phyloP scores from a whole-genome alignment of 805 yeast species.

The Ogataea nakhonphanomensis region DNA sequence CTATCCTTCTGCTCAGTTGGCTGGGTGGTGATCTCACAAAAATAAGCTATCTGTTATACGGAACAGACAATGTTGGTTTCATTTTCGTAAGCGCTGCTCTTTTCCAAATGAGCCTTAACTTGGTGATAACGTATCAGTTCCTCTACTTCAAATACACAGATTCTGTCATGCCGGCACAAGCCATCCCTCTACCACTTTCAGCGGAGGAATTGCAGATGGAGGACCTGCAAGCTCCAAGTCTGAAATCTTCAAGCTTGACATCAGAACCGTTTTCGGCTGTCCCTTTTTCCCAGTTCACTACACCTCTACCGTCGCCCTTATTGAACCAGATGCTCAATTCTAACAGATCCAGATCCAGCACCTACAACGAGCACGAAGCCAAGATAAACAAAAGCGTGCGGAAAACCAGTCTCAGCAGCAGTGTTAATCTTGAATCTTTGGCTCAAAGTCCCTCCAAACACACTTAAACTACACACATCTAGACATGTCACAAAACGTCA shows the following conservation, averaged over 20 bases:
- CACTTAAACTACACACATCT: slow-evolving; percentile 1
- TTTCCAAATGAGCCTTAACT: slow-evolving; percentile 74
- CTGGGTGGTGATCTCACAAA: slow-evolving; percentile 83
- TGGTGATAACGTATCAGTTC: slow-evolving; percentile 70
- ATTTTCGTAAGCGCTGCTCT: slow-evolving; percentile 68
- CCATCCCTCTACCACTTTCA: slow-evolving; percentile 1
- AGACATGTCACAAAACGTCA: background rate
- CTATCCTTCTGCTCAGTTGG: slow-evolving; percentile 77
- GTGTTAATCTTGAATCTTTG: slow-evolving; percentile 7
- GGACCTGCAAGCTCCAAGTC: slow-evolving; percentile 1
- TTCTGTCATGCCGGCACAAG: slow-evolving; percentile 1
- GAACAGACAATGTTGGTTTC: slow-evolving; percentile 64
- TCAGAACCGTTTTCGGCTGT: slow-evolving; percentile 10
- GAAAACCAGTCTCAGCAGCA: slow-evolving; percentile 10
- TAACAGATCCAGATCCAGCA: slow-evolving; percentile 23
- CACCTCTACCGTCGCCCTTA: slow-evolving; percentile 14
- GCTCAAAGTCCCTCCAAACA: slow-evolving; percentile 1
- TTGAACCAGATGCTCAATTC: slow-evolving; percentile 12
- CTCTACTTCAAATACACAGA: slow-evolving; percentile 50
- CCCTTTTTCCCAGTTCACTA: slow-evolving; percentile 6
- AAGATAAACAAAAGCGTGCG: slow-evolving; percentile 6
- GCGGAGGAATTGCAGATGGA: slow-evolving; percentile 3
- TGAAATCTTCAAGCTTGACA: slow-evolving; percentile 7
- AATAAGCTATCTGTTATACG: slow-evolving; percentile 68
- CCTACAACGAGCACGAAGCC: slow-evolving; percentile 21